Conservation (phyloP, 129 eudicot species). For the Flaveria bidentis region DNA sequence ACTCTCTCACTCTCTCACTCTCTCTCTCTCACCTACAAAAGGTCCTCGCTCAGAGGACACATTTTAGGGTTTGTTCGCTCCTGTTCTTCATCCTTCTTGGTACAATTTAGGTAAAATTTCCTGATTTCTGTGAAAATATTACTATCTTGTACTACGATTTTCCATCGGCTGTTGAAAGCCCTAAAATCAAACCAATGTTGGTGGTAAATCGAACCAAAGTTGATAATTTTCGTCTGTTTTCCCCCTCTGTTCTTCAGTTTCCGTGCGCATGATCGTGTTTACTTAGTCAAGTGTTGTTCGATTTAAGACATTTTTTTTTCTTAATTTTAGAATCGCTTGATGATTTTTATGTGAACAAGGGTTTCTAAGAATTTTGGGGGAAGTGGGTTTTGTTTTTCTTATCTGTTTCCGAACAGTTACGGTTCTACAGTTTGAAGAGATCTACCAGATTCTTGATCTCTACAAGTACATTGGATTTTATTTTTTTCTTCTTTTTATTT, state of each 20-base stretch:
- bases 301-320: not conserved
- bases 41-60: not conserved
- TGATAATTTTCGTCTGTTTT: not conserved
- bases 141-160: not conserved
- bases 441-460: conserved; percentile 13
- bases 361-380: not conserved
- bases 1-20: conserved; percentile 7
- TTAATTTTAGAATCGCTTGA: not conserved
- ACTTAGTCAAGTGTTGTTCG: not conserved
- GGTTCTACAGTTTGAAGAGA: not conserved
- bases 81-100: conserved; percentile 3
- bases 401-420: conserved; percentile 8
- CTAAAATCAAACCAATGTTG: conserved; percentile 28
- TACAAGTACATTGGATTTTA: not conserved
- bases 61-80: conserved; percentile 19
- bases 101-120: conserved; percentile 12
- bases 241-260: not conserved
- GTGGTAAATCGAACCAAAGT: not conserved
- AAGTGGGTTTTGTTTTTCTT: conserved; percentile 6
- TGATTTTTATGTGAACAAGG: not conserved
- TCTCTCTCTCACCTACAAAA: conserved; percentile 15
- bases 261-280: not conserved
- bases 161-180: conserved; percentile 19
- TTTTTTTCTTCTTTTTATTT: too few species aligned
- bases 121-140: not conserved